A percentile compares a stretch with the other conserved stretches of the same genome.
Evolutionary conservation across 1,139 yeast genomes (phyloP).

Genomic region (Geotrichum reessii): DNA sequence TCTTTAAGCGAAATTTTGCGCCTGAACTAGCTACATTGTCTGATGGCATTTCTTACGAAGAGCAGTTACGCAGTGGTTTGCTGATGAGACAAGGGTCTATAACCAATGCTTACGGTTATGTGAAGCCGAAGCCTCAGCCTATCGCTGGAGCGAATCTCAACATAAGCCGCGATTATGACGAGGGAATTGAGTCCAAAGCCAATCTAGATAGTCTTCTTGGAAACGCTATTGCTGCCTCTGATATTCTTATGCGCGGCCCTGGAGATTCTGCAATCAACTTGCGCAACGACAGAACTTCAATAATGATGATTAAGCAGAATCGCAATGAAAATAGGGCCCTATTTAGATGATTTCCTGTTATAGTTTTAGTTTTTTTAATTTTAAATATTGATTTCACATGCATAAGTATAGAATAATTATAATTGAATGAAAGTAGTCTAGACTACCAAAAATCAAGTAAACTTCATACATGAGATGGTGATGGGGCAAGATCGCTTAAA

Average conservation of each 20-base stretch:
- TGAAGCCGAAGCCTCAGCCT: not conserved
- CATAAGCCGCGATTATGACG: slow-evolving; percentile 6
- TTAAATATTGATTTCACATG: not conserved
- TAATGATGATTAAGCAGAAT: not conserved
- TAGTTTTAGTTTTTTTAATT: not conserved
- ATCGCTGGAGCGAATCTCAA: not conserved
- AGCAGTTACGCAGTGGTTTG: slow-evolving; percentile 9
- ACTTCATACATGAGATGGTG: not conserved
- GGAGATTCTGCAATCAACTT: not conserved
- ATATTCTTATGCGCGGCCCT: slow-evolving; percentile 14
- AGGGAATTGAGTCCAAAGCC: slow-evolving; percentile 5
- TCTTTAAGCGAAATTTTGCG: slow-evolving; percentile 62
- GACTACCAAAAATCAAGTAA: not conserved
- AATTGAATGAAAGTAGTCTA: not conserved
- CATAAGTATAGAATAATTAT: not conserved
- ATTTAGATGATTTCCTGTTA: not conserved
- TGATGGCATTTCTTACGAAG: slow-evolving; percentile 27
- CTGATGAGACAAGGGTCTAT: not conserved
- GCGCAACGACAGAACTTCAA: not conserved
- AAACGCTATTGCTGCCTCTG: slow-evolving; percentile 19
- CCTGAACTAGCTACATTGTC: slow-evolving; percentile 50
- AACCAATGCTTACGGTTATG: slow-evolving; percentile 1
- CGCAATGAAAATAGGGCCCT: not conserved
- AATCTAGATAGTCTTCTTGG: slow-evolving; percentile 16
- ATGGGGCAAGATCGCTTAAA: not conserved